These are phyloP conservation scores for Vaccinium corymbosum DNA, from an alignment of 148 eudicot species.

Conservation along the genomic window DNA sequence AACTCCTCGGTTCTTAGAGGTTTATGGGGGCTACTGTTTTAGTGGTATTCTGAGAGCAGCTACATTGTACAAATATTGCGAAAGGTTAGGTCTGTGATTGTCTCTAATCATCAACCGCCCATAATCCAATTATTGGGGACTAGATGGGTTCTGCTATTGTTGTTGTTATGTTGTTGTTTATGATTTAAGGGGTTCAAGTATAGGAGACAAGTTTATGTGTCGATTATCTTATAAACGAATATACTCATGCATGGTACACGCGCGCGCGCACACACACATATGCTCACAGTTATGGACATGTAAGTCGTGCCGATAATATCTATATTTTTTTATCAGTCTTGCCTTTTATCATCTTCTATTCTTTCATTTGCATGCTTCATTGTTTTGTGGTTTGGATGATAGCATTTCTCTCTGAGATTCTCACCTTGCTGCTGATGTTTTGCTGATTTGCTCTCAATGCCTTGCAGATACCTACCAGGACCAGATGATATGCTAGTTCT, in stretches of 20 bases:
- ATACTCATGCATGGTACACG: not conserved
- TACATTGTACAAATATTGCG: too few relatives aligned
- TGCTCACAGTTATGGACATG: not conserved
- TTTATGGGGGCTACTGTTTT: too few relatives aligned
- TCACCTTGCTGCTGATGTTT: not conserved
- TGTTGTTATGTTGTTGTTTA: not conserved
- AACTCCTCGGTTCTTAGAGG: too few relatives aligned
- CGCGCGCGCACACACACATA: too few relatives aligned
- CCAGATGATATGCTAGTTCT: conserved; percentile 81
- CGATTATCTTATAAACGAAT: not conserved
- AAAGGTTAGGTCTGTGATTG: too few relatives aligned
- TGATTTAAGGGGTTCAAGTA: not conserved
- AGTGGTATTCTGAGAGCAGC: too few relatives aligned
- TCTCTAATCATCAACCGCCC: too few relatives aligned
- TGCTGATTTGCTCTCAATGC: not conserved
- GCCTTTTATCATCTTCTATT: not conserved
- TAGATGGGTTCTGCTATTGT: too few relatives aligned
- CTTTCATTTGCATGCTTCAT: not conserved
- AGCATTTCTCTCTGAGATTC: not conserved
- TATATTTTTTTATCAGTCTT: too few relatives aligned
- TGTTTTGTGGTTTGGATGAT: not conserved
- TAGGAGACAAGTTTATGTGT: not conserved
- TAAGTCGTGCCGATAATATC: not conserved
- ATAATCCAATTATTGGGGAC: too few relatives aligned
- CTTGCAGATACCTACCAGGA: conserved; percentile 80